A percentile compares a stretch with the other conserved stretches of the same genome.
Evolutionary conservation across 1,139 yeast genomes (phyloP).

Genomic region (Candida gigantensis): DNA sequence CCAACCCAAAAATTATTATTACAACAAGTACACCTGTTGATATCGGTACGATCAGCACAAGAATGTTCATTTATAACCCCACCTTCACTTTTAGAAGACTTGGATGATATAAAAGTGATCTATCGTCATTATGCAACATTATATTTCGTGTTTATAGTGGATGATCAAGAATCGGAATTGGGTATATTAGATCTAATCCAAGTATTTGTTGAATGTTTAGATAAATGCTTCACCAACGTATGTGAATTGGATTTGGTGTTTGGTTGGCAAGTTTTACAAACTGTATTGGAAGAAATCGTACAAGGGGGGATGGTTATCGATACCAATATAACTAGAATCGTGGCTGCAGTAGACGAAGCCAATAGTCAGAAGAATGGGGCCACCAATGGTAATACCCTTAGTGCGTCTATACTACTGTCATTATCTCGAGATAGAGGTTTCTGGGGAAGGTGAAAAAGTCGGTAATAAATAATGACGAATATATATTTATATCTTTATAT

Average conservation of each 20-base stretch:
- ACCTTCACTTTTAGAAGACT: conserved; percentile 70
- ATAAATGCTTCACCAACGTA: conserved; percentile 89
- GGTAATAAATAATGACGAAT: neutral
- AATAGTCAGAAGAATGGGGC: conserved; percentile 44
- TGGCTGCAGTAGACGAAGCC: conserved; percentile 72
- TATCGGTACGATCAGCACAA: conserved; percentile 64
- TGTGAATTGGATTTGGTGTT: conserved; percentile 94
- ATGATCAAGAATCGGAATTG: conserved; percentile 91
- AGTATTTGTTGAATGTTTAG: conserved; percentile 93
- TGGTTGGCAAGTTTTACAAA: conserved; percentile 95
- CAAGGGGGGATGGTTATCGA: conserved; percentile 99
- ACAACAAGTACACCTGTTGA: conserved; percentile 72
- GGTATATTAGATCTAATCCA: conserved; percentile 94
- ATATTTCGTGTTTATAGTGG: conserved; percentile 92
- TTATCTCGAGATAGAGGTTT: conserved; percentile 48
- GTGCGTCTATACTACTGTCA: conserved; percentile 41
- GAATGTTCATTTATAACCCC: conserved; percentile 84
- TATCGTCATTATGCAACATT: conserved; percentile 94
- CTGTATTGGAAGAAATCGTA: conserved; percentile 87
- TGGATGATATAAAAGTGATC: conserved; percentile 82
- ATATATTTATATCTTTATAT: conserved; percentile 1
- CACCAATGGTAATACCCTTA: conserved; percentile 11
- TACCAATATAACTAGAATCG: conserved; percentile 80
- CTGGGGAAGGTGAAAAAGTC: conserved; percentile 32
- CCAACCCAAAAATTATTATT: conserved; percentile 72